Evolutionary conservation across 1,284 basidiomycete species (phyloP).

Genomic region (Singerocomus rubriflavus): DNA sequence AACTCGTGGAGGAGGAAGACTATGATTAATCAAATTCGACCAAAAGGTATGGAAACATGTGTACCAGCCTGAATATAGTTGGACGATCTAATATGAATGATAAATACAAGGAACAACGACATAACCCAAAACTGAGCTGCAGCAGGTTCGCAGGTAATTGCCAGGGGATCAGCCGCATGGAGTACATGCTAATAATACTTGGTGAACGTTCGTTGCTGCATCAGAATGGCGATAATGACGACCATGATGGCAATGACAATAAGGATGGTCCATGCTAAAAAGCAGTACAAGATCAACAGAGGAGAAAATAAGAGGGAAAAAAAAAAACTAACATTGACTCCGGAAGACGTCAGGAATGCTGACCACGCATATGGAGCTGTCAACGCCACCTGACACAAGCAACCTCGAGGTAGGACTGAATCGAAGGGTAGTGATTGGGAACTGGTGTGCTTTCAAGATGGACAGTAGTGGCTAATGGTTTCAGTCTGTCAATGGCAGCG

Average conservation of each 20-base stretch:
- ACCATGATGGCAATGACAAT: constrained; percentile 34
- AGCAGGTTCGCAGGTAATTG: not conserved
- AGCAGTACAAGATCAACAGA: constrained; percentile 10
- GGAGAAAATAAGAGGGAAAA: not conserved
- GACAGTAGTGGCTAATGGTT: constrained; percentile 71
- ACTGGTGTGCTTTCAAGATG: constrained; percentile 92
- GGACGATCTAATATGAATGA: constrained; percentile 25
- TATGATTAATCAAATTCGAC: constrained; percentile 52
- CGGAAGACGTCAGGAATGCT: constrained; percentile 61
- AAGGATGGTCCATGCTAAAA: constrained; percentile 43
- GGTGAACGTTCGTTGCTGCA: constrained; percentile 19
- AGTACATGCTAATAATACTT: not conserved
- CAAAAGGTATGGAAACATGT: constrained; percentile 7
- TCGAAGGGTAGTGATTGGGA: constrained; percentile 85
- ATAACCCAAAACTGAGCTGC: not conserved
- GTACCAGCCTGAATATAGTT: constrained; percentile 2
- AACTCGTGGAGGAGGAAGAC: constrained; percentile 81
- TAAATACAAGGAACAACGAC: constrained; percentile 23
- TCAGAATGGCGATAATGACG: constrained; percentile 32
- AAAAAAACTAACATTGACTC: constrained; percentile 48
- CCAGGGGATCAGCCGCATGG: not conserved
- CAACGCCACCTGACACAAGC: constrained; percentile 91
- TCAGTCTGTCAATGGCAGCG: constrained; percentile 1
- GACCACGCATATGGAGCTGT: constrained; percentile 85
- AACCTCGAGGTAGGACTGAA: constrained; percentile 83